Evolutionary conservation across 2,329 filamentous ascomycete genomes (phyloP).

Genomic region (Nannizziopsis barbatae): DNA sequence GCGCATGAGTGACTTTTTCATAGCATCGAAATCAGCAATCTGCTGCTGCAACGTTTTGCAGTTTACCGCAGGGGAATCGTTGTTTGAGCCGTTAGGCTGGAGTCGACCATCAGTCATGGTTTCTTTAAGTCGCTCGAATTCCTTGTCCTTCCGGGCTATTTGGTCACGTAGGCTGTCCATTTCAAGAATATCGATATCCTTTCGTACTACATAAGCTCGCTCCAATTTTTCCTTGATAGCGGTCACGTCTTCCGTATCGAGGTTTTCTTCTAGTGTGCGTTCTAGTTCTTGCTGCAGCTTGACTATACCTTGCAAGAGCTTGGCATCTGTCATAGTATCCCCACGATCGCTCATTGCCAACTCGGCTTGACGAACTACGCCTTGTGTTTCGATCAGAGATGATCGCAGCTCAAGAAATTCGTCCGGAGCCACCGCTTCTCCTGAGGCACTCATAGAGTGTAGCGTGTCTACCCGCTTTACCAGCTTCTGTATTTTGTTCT

Average conservation of each 20-base stretch:
- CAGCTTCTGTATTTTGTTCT: constrained; percentile 68
- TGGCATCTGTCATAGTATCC: constrained; percentile 43
- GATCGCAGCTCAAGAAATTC: constrained; percentile 66
- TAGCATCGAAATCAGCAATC: constrained; percentile 95
- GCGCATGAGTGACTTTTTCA: constrained; percentile 99
- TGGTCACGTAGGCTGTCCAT: constrained; percentile 68
- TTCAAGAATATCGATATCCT: constrained; percentile 60
- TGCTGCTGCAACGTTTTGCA: constrained; percentile 94
- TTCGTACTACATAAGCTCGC: constrained; percentile 63
- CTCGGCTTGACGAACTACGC: constrained; percentile 85
- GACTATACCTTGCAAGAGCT: constrained; percentile 65
- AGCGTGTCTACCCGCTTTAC: constrained; percentile 74
- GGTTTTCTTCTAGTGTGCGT: constrained; percentile 64
- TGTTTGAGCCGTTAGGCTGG: constrained; percentile 51
- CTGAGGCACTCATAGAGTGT: constrained; percentile 62
- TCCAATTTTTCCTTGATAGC: constrained; percentile 73
- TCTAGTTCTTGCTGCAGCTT: constrained; percentile 74
- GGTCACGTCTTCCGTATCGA: constrained; percentile 66
- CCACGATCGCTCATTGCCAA: constrained; percentile 62
- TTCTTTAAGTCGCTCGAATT: constrained; percentile 69
- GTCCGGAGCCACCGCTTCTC: constrained; percentile 70
- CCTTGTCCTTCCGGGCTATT: constrained; percentile 63
- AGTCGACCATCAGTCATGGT: constrained; percentile 50
- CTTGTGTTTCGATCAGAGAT: constrained; percentile 77
- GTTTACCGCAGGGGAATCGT: constrained; percentile 52